Evolutionary conservation across 345 rosid species (phyloP).

Genomic region (Citrus inodora): DNA sequence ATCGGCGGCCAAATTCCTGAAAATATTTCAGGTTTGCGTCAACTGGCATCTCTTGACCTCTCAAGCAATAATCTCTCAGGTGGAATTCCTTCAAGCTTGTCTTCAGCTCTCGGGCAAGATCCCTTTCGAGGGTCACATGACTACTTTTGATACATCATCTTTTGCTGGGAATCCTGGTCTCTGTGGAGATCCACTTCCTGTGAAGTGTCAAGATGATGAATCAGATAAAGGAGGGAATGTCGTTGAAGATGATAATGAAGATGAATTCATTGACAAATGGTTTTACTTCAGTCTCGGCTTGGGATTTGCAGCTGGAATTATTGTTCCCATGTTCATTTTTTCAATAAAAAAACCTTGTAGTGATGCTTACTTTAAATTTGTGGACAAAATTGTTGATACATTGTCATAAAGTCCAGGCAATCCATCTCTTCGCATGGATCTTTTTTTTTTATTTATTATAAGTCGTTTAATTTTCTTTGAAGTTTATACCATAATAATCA

Average conservation of each 20-base stretch:
- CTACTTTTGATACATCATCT: conserved; percentile 30
- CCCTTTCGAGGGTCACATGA: conserved; percentile 31
- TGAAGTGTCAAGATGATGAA: conserved; percentile 21
- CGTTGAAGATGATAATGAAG: not conserved
- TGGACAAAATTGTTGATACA: conserved; percentile 22
- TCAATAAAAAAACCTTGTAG: conserved; percentile 23
- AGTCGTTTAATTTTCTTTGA: not conserved
- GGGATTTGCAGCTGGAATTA: conserved; percentile 45
- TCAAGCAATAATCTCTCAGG: conserved; percentile 42
- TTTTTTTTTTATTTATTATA: not conserved
- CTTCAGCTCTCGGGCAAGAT: conserved; percentile 35
- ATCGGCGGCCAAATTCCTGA: conserved; percentile 28
- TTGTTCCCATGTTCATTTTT: conserved; percentile 22
- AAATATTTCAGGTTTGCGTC: conserved; percentile 32
- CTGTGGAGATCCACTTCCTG: conserved; percentile 38
- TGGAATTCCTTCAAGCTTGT: conserved; percentile 38
- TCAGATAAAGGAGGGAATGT: conserved; percentile 3
- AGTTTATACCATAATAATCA: not conserved
- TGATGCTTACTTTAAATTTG: conserved; percentile 27
- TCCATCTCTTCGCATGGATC: not conserved
- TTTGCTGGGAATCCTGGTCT: conserved; percentile 36
- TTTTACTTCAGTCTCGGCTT: conserved; percentile 43
- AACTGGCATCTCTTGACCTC: conserved; percentile 47
- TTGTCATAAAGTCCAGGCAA: not conserved
- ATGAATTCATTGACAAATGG: conserved; percentile 31